Conservation (phyloP, 2,329 filamentous ascomycete species). For the Colletotrichum abscissum region DNA sequence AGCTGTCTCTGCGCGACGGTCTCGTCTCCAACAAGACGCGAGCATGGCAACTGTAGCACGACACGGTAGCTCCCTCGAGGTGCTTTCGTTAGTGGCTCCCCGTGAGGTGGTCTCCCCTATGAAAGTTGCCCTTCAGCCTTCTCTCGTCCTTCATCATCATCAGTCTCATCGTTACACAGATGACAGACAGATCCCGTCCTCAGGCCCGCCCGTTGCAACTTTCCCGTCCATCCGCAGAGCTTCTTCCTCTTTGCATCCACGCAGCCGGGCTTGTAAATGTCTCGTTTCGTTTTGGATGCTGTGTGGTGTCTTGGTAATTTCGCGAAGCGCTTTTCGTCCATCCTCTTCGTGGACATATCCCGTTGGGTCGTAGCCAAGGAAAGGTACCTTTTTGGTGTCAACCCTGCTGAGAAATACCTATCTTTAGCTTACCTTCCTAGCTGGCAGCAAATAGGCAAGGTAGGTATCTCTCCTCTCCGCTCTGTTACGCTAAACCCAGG, state of each 20-base stretch:
- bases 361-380: neutral
- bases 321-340: conserved; percentile 14
- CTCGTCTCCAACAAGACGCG: neutral
- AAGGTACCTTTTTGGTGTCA: neutral
- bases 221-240: neutral
- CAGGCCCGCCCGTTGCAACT: no score
- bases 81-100: neutral
- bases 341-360: conserved; percentile 13
- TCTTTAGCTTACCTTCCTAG: no score
- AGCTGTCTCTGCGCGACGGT: conserved; percentile 12
- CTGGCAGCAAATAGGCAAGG: no score
- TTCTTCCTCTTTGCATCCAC: neutral
- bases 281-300: neutral
- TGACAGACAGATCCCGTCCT: neutral
- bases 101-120: neutral
- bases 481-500: conserved; percentile 2
- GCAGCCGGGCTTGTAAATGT: neutral
- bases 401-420: neutral
- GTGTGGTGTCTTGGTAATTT: conserved; percentile 28
- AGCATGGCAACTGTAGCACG: neutral
- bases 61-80: neutral
- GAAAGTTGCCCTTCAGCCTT: no score
- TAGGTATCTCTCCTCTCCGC: neutral
- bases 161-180: neutral
- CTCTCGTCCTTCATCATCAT: neutral